These are phyloP conservation scores for Fistulifera pelliculosa DNA, from an alignment of 108 stramenopile species.

Conservation along the genomic window DNA sequence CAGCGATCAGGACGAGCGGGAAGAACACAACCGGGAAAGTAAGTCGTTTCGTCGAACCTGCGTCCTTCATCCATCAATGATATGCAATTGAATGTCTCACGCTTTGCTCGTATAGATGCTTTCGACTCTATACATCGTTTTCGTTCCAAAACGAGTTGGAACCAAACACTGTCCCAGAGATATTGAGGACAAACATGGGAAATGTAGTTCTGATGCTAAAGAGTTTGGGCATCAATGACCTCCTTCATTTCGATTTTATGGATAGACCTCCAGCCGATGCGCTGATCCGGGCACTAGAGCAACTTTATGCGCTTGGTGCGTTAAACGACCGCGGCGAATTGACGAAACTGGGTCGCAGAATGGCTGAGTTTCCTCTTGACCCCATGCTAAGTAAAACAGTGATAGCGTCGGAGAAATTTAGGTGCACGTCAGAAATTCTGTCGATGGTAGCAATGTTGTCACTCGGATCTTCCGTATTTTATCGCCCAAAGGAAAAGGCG, in stretches of 20 bases:
- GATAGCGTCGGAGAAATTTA: constrained; percentile 91
- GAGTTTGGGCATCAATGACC: constrained; percentile 95
- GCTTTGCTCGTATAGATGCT: no score
- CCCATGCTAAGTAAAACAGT: constrained; percentile 96
- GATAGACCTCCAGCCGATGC: constrained; percentile 94
- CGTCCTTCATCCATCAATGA: no score
- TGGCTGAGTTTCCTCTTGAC: constrained; percentile 99
- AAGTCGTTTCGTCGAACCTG: no score
- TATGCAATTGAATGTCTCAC: no score
- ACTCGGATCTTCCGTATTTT: constrained; percentile 89
- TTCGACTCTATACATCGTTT: constrained; percentile 97
- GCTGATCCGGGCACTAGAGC: constrained; percentile 91
- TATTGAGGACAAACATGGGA: constrained; percentile 96
- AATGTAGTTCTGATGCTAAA: constrained; percentile 98
- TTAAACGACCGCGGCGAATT: constrained; percentile 96
- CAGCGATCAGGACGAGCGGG: constrained; percentile 92
- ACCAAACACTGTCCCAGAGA: constrained; percentile 97
- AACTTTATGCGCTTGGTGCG: constrained; percentile 99
- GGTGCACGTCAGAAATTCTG: constrained; percentile 86
- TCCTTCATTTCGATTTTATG: constrained; percentile 99
- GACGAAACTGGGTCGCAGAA: constrained; percentile 95
- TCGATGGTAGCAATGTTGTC: constrained; percentile 95
- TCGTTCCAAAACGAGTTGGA: constrained; percentile 97
- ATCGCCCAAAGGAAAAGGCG: constrained; percentile 94
- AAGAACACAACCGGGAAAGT: constrained; percentile 97